Conservation (phyloP, 2,329 filamentous ascomycete species). For the Lachnellula hyalina region DNA sequence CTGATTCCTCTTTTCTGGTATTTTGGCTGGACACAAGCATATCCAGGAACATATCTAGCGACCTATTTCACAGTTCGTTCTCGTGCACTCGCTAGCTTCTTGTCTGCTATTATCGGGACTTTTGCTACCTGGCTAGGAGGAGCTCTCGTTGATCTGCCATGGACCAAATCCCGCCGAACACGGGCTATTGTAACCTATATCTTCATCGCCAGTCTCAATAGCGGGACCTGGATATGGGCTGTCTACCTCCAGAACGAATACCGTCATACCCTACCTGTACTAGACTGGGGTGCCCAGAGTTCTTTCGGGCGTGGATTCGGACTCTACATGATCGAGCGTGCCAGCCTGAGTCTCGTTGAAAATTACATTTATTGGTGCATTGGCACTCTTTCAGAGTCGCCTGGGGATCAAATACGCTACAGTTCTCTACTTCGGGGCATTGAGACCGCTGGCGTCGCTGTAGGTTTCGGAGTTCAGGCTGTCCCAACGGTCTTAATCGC, state of each 20-base stretch:
- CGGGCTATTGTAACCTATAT: conserved; percentile 37
- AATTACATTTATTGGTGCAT: conserved; percentile 45
- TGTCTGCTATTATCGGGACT: conserved; percentile 12
- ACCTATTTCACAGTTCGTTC: conserved; percentile 65
- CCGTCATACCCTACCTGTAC: conserved; percentile 35
- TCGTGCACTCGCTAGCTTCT: conserved; percentile 48
- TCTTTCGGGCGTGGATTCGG: conserved; percentile 39
- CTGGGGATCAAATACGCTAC: conserved; percentile 41
- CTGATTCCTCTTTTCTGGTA: conserved; percentile 62
- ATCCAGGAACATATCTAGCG: conserved; percentile 49
- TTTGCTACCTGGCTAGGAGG: conserved; percentile 35
- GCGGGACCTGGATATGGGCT: conserved; percentile 43
- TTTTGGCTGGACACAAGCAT: conserved; percentile 58
- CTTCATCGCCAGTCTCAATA: conserved; percentile 39
- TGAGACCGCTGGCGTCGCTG: conserved; percentile 38
- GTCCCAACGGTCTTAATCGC: conserved; percentile 39
- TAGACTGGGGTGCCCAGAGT: conserved; percentile 40
- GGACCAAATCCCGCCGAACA: conserved; percentile 35
- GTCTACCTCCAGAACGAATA: conserved; percentile 44
- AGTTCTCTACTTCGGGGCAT: conserved; percentile 39
- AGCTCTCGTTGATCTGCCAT: conserved; percentile 34
- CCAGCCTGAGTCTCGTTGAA: conserved; percentile 37
- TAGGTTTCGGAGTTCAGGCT: conserved; percentile 41
- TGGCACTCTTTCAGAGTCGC: conserved; percentile 39
- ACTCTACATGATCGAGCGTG: conserved; percentile 37